These are phyloP conservation scores for Phylloporus sp. DNA, from an alignment of 768 basidiomycete species.

Conservation along the genomic window DNA sequence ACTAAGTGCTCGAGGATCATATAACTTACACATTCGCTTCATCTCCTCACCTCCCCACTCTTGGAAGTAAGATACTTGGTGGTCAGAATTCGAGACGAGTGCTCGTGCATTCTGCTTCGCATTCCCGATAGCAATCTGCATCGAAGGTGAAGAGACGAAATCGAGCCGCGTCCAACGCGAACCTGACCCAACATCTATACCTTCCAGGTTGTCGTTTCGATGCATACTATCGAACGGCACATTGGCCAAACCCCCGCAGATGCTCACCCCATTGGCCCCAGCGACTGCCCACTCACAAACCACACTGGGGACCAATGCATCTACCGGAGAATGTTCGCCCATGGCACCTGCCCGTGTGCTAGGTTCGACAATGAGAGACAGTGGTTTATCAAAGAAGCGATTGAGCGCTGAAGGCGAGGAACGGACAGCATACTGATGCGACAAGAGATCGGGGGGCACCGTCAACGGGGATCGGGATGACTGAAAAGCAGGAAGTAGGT, in stretches of 20 bases:
- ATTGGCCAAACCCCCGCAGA: slow-evolving; percentile 53
- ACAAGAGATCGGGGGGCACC: slow-evolving; percentile 42
- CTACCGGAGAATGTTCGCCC: slow-evolving; percentile 89
- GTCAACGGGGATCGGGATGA: slow-evolving; percentile 10
- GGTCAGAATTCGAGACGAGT: slow-evolving; percentile 77
- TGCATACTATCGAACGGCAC: slow-evolving; percentile 11
- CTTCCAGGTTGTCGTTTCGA: slow-evolving; percentile 1
- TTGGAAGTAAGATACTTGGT: slow-evolving; percentile 75
- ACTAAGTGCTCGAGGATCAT: not conserved
- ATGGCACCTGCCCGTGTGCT: slow-evolving; percentile 80
- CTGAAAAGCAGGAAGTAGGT: not conserved
- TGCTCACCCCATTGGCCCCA: slow-evolving; percentile 12
- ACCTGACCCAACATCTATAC: slow-evolving; percentile 8
- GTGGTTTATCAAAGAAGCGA: slow-evolving; percentile 88
- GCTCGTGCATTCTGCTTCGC: slow-evolving; percentile 55
- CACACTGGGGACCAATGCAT: slow-evolving; percentile 86
- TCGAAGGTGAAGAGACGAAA: slow-evolving; percentile 66
- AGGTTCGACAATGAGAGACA: slow-evolving; percentile 79
- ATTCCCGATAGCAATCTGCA: slow-evolving; percentile 50
- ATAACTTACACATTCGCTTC: slow-evolving; percentile 57
- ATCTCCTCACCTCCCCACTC: slow-evolving; percentile 89
- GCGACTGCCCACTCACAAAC: slow-evolving; percentile 77
- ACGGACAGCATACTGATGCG: slow-evolving; percentile 73
- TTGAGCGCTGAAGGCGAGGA: slow-evolving; percentile 66
- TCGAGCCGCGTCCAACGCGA: slow-evolving; percentile 60